Evolutionary conservation across 345 rosid genomes (phyloP), one percentile per base, ranked within the genome.

Genomic region (Salix arbutifolia): DNA sequence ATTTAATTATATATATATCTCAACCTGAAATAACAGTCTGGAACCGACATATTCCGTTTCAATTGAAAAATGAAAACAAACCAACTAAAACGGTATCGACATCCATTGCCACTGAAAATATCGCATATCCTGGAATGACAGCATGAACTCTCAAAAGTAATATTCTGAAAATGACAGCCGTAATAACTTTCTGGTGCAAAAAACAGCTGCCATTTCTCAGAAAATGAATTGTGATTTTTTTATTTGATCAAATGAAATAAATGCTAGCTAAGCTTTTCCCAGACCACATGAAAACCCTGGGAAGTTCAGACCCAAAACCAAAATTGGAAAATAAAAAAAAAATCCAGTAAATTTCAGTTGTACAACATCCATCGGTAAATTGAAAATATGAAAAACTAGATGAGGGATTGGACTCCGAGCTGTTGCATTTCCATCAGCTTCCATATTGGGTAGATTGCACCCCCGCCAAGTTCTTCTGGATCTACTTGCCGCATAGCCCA

Each of bases 401-500:
- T 94, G 70, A 96, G 97, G 71, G 97, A 82, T 79, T 84, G 94
- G 61, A 91, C 73, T 73, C 97, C 98, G 31, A 87, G 80, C 75
- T 85, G 94, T 33, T 83, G 89, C 87, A 92, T 87, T 35, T 92
- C 97, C 78, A 92, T 86, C 33, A 94, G 85, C 91, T 85, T 90
- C 99, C 99, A 94, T 68, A 96, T 87, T 3, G 99, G 98, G 75
- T 90, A 89, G 37, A 91, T 67, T 38, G 95, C 92, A 50, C 87
- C 98, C 80, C 86, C 97, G 25, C 94, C 97, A n/a, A 93, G 86
- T 81, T 95, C 99, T 85, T 89, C 89, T 11, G 90, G 84, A 25
- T 92, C 94, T 77, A 94, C 90, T 87, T 91, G 98, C 80, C 91
- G 90, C 98, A 94, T 96, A 4, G 99, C 99, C 98, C 99, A 94